Evolutionary conservation across 129 eudicot species (phyloP).

Genomic region (Pseudognaphalium luteoalbum): DNA sequence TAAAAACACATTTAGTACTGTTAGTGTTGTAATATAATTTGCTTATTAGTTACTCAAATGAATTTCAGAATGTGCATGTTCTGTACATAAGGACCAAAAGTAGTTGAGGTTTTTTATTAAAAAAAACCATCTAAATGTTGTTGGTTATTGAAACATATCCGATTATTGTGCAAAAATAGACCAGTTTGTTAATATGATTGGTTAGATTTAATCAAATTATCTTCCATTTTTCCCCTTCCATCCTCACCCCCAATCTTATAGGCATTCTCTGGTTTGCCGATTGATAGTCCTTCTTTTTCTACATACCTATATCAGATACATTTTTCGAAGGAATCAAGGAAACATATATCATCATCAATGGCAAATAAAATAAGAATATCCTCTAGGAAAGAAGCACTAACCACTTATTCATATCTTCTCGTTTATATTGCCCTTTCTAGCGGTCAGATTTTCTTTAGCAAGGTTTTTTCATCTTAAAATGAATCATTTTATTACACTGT

Average conservation of each 20-base stretch:
- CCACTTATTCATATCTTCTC: constrained; percentile 70
- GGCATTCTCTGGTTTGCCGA: background rate
- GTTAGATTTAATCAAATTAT: background rate
- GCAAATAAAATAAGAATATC: constrained; percentile 52
- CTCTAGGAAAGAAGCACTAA: constrained; percentile 39
- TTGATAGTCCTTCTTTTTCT: background rate
- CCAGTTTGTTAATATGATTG: background rate
- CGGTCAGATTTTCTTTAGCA: constrained; percentile 89
- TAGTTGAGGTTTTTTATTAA: no score
- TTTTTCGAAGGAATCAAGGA: background rate
- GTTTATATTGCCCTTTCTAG: constrained; percentile 81
- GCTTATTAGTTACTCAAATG: no score
- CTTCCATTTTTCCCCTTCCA: background rate
- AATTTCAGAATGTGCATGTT: no score
- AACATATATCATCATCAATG: constrained; percentile 35
- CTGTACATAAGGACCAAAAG: no score
- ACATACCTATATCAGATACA: background rate
- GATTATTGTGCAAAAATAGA: background rate
- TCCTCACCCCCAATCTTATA: background rate
- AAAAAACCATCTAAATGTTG: no score
- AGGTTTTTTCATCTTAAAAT: constrained; percentile 38
- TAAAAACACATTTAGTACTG: no score
- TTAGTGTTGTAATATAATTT: no score
- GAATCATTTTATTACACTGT: background rate
- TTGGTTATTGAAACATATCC: background rate